phyloP scores from a whole-genome alignment of 73 alveolate genomes.

The Uronychia binucleata region DNA sequence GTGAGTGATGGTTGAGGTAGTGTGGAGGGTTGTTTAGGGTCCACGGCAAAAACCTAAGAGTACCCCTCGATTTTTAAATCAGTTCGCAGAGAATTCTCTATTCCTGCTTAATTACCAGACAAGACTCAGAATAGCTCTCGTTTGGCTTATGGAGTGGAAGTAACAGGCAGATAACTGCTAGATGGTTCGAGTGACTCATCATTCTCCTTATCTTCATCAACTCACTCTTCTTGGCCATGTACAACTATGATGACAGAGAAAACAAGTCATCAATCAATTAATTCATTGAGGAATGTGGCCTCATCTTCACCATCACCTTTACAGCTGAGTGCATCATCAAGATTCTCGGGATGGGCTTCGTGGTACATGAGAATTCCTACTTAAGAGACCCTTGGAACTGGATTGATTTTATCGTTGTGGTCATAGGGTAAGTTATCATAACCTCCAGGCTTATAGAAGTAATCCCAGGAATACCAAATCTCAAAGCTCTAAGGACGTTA shows the following conservation, averaged over 20 bases:
- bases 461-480: conserved; percentile 11
- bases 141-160: too few relatives aligned
- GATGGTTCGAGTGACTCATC: conserved; percentile 24
- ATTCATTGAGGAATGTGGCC: conserved; percentile 7
- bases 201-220: conserved; percentile 5
- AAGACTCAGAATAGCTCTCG: too few relatives aligned
- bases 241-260: conserved; percentile 20
- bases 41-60: too few relatives aligned
- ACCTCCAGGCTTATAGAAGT: background rate
- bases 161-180: too few relatives aligned
- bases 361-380: conserved; percentile 25
- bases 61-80: too few relatives aligned
- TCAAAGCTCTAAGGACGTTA: conserved; percentile 21
- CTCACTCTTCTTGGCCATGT: conserved; percentile 27
- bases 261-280: background rate
- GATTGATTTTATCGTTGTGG: conserved; percentile 36
- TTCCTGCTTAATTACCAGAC: too few relatives aligned
- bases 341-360: conserved; percentile 34
- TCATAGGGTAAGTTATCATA: conserved; percentile 26
- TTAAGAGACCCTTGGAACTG: conserved; percentile 55
- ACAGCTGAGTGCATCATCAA: conserved; percentile 34
- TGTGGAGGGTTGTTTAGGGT: too few relatives aligned
- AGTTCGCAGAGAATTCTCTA: too few relatives aligned
- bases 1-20: too few relatives aligned
- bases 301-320: conserved; percentile 20